Evolutionary conservation across 768 basidiomycete genomes (phyloP).

Genomic region (Lactarius evosmus): DNA sequence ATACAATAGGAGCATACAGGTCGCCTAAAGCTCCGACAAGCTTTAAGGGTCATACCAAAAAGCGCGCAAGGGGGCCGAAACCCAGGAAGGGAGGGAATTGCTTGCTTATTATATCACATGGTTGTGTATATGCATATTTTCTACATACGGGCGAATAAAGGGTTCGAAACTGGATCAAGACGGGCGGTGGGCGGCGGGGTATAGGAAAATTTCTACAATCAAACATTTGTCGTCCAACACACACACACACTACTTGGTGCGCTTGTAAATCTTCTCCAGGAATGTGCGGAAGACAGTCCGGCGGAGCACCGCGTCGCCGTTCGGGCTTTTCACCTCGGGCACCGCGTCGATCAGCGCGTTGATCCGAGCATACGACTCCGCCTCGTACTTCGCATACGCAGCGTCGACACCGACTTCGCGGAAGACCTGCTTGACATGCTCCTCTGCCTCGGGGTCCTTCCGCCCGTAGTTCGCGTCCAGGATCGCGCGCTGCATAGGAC

Average conservation of each 20-base stretch:
- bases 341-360: conserved; percentile 68
- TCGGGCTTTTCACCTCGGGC: conserved; percentile 48
- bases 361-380: conserved; percentile 61
- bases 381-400: conserved; percentile 78
- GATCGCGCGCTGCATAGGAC: conserved; percentile 52
- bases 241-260: conserved; percentile 44
- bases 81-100: not conserved
- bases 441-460: conserved; percentile 55
- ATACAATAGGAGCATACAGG: no score
- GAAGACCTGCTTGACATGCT: conserved; percentile 66
- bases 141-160: not conserved
- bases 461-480: conserved; percentile 68
- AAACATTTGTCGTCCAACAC: no score
- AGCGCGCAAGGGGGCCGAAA: no score
- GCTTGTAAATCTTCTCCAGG: conserved; percentile 79
- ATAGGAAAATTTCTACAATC: not conserved
- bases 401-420: conserved; percentile 62
- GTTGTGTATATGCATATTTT: not conserved
- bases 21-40: no score
- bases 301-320: conserved; percentile 43
- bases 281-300: conserved; percentile 79
- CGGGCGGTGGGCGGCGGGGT: not conserved
- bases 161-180: not conserved
- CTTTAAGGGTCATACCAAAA: not conserved
- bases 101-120: not conserved